phyloP scores from a whole-genome alignment of 2,329 filamentous ascomycete species.

The Venturiaceae sp. region DNA sequence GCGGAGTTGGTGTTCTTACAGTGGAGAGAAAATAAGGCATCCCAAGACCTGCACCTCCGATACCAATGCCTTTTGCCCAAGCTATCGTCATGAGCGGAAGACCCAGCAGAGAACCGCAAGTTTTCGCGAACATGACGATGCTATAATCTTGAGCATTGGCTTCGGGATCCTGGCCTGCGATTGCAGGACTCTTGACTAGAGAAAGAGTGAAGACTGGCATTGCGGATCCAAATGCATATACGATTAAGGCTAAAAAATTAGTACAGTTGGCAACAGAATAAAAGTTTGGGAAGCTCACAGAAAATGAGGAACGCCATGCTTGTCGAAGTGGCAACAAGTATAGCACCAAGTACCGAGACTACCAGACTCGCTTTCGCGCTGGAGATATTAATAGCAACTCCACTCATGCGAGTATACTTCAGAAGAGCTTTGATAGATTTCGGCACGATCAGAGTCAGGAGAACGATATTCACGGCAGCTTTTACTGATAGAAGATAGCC shows the following conservation, averaged over 20 bases:
- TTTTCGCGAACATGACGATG: slow-evolving; percentile 27
- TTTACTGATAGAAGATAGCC: slow-evolving; percentile 28
- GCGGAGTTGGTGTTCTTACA: slow-evolving; percentile 13
- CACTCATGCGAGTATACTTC: neutral
- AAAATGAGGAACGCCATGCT: slow-evolving; percentile 13
- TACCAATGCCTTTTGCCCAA: slow-evolving; percentile 24
- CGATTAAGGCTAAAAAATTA: slow-evolving; percentile 18
- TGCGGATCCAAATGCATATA: slow-evolving; percentile 27
- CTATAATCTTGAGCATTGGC: slow-evolving; percentile 22
- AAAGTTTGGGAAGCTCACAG: neutral
- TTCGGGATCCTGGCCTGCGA: slow-evolving; percentile 16
- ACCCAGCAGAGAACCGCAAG: slow-evolving; percentile 23
- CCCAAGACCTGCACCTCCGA: slow-evolving; percentile 22
- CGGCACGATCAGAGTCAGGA: slow-evolving; percentile 23
- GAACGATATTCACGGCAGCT: slow-evolving; percentile 23
- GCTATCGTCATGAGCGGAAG: slow-evolving; percentile 25
- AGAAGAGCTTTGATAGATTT: neutral
- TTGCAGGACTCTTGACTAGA: slow-evolving; percentile 21
- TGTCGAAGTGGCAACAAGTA: slow-evolving; percentile 21
- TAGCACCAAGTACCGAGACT: slow-evolving; percentile 23
- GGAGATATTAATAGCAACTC: slow-evolving; percentile 15
- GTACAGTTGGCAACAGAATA: slow-evolving; percentile 4
- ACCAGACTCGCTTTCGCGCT: slow-evolving; percentile 21
- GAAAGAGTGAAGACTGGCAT: slow-evolving; percentile 28
- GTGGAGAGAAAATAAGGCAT: slow-evolving; percentile 25